Evolutionary conservation across 2,329 filamentous ascomycete species (phyloP), one percentile per base, ranked within the genome.

Genomic region (Clarireedia homoeocarpa): DNA sequence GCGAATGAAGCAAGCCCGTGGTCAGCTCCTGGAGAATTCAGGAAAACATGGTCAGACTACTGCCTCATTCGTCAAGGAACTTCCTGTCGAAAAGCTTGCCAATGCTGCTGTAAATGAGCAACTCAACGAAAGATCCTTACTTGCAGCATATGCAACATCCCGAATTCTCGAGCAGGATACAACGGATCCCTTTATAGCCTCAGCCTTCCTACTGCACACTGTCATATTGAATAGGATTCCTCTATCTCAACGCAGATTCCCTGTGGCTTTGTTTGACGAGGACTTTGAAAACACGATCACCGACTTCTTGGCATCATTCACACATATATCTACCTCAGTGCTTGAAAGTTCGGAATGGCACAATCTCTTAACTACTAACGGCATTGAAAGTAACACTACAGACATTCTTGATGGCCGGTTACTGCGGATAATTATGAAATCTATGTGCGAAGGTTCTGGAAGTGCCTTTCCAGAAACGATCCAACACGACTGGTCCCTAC

Each of bases 381-480:
- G 60, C 6, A 47, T 63, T 17, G 59, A 57, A 9, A 76, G 73
- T 61, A 77, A 83, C 63, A 64, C 82, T 5, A 72, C 72, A 15
- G 82, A 85, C 64, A 67, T 80, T 5, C 65, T 84, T 14, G 81
- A 84, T 66, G 81, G 81, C 6, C 72, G 79, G 40, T 63, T 80
- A 5, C 63, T 70, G 38, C 63, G 68, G 40, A 59, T 58, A 14
- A 58, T 64, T 10, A 61, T 69, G 9, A 64, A 67, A 58, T 60
- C 63, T 15, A 61, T 70, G 59, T 62, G 59, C 27, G 54, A 61
- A 15, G 49, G 58, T 12, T 53, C 66, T 6, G 46, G 58, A 20
- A 56, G 56, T 23, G 49, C 48, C 2, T 40, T 67, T 6, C 59
- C 65, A 12, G 44, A 55, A 48, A 40, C 54, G 5, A 53, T 62